Base-by-base conservation (phyloP, 2,329 filamentous ascomycete genomes). In the Zasmidium citrigriseum region DNA sequence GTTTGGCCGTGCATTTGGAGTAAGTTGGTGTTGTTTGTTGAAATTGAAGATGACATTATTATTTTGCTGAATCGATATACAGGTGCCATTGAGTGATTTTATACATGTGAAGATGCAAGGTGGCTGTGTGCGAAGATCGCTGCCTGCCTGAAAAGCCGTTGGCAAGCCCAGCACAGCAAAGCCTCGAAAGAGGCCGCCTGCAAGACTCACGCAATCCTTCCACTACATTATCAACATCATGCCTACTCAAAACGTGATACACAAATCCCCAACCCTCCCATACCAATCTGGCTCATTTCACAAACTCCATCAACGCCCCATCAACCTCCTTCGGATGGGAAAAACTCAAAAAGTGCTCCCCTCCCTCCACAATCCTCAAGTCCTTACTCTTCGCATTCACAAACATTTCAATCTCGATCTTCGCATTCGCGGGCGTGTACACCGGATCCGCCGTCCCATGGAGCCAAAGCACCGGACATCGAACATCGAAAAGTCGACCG, bases 391-490 rank as follows among this genome's bases (percentile, higher is more conserved):
- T 68, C 2, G 75, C 76, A 54, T 75, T 76, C 0, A 66, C 73
- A 55, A 84, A 83, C 24, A 78, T 64, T 63, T 77, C 71, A 56
- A 83, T 82, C 63, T 83, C 78, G 60, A 80, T 69, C 60, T 77
- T 61, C 5, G 78, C 77, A 56, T 80, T 80, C 5, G 62, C 66
- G 2, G 77, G 69, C 10, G 68, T 72, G 61, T 78, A 80, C 21
- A 80, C 77, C 9, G 60, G 69, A 64, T 80, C 76, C 14, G 65
- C 62, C 1, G 74, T 76, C 47, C 80, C 76, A 67, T 80, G 77
- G 58, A 83, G 58, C 81, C 81, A 83, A 49, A 78, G 64, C 1
- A 84, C 80, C 0, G 81, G 82, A 68, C 80, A 82, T 46, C 64
- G 68, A 3, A 84, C 71, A 68, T 83, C 80, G 2, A 68, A 72